A percentile compares a stretch with the other conserved stretches of the same genome.
Evolutionary conservation across 2,329 filamentous ascomycete species (phyloP).

Genomic region (Exophiala mesophila): DNA sequence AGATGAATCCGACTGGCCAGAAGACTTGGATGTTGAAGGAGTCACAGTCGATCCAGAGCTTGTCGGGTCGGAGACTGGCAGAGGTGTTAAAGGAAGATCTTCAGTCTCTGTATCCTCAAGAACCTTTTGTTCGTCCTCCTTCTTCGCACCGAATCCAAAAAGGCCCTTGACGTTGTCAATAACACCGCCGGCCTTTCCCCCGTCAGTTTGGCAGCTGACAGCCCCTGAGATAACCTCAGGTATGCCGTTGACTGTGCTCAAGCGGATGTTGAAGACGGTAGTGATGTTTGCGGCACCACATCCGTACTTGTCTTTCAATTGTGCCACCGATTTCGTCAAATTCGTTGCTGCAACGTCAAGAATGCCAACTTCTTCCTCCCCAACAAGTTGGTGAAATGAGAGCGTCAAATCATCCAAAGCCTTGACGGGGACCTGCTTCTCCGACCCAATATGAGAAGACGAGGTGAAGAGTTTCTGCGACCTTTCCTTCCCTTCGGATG

Average conservation of each 20-base stretch:
- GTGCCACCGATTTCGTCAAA: conserved; percentile 73
- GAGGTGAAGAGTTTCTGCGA: conserved; percentile 80
- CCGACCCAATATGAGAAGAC: conserved; percentile 66
- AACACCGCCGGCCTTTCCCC: conserved; percentile 69
- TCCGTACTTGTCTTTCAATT: conserved; percentile 71
- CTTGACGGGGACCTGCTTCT: conserved; percentile 80
- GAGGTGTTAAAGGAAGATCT: conserved; percentile 27
- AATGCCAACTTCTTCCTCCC: conserved; percentile 54
- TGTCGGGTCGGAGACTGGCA: conserved; percentile 25
- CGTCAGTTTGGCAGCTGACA: conserved; percentile 78
- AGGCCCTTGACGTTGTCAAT: conserved; percentile 94
- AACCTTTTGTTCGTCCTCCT: conserved; percentile 69
- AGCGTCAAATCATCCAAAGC: conserved; percentile 78
- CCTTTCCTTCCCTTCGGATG: conserved; percentile 63
- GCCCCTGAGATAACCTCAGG: conserved; percentile 71
- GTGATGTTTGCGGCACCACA: conserved; percentile 72
- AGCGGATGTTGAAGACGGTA: conserved; percentile 70
- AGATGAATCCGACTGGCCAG: conserved; percentile 41
- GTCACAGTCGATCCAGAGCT: conserved; percentile 31
- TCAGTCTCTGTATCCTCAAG: conserved; percentile 50
- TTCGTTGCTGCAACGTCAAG: conserved; percentile 72
- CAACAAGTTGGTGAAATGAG: conserved; percentile 69
- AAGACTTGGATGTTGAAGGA: conserved; percentile 30
- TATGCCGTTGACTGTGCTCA: conserved; percentile 69
- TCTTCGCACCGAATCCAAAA: conserved; percentile 89